A percentile compares a stretch with the other conserved stretches of the same genome.
Conservation (phyloP, 2,329 filamentous ascomycete genomes). For the Colletotrichum filicis region DNA sequence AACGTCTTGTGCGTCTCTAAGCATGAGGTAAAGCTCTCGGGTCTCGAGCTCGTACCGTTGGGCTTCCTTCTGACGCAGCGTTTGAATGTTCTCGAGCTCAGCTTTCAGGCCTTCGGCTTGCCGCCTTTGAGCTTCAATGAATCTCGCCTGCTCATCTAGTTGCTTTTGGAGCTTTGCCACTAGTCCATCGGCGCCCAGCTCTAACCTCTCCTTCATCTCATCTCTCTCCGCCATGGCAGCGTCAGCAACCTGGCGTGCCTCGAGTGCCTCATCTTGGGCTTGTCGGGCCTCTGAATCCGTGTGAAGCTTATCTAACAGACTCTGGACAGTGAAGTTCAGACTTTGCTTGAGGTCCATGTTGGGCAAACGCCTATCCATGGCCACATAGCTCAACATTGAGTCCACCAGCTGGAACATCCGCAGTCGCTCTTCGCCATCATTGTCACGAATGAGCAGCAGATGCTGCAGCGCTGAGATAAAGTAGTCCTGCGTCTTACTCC, state of each 20-base stretch:
- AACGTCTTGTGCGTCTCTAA: slow-evolving; percentile 95
- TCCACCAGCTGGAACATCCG: slow-evolving; percentile 98
- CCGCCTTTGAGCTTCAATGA: slow-evolving; percentile 88
- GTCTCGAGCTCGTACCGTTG: slow-evolving; percentile 97
- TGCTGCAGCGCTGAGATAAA: slow-evolving; percentile 97
- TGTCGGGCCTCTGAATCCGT: slow-evolving; percentile 95
- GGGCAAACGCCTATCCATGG: slow-evolving; percentile 94
- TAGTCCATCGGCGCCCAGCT: slow-evolving; percentile 91
- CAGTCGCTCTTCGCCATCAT: slow-evolving; percentile 89
- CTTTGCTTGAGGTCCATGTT: slow-evolving; percentile 99
- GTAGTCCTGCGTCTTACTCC: slow-evolving; percentile 91
- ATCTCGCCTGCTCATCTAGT: slow-evolving; percentile 89
- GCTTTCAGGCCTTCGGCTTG: slow-evolving; percentile 90
- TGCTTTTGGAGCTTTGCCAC: slow-evolving; percentile 94
- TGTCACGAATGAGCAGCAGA: slow-evolving; percentile 90
- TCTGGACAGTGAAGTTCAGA: slow-evolving; percentile 97
- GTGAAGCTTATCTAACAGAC: slow-evolving; percentile 91
- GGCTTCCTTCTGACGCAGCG: slow-evolving; percentile 86
- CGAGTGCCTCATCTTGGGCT: slow-evolving; percentile 89
- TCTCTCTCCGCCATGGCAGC: slow-evolving; percentile 96
- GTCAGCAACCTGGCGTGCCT: slow-evolving; percentile 92
- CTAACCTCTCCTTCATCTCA: slow-evolving; percentile 89
- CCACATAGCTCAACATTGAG: slow-evolving; percentile 98
- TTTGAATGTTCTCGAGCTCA: slow-evolving; percentile 87
- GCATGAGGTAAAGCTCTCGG: slow-evolving; percentile 96